Evolutionary conservation across 345 rosid genomes (phyloP), one percentile per base, ranked within the genome.

Genomic region (Draba incana): DNA sequence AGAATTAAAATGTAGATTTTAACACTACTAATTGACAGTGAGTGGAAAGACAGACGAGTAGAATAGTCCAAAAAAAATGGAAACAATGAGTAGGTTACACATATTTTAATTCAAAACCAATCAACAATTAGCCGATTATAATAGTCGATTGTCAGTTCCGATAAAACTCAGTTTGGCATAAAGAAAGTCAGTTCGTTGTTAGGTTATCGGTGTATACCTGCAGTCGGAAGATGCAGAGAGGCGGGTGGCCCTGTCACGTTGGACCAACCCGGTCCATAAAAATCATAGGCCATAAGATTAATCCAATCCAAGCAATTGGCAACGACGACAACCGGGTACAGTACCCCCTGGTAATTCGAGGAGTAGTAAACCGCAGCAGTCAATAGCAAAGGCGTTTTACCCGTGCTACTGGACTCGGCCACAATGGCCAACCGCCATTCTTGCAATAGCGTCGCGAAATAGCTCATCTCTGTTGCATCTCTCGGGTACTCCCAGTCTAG

Each of bases 211-310:
- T 12, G 14, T 1, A 11, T 57, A 72, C 78, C 68, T 74, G 68
- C 10, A 45, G 61, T 74, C 13, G 73, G 67, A 15, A 88, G 87
- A 59, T 84, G 82, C 10, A 87, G 57, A 10, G 88, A 83, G 0
- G 97, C 94, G 0, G 81, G 86, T 20, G 91, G 85, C 3, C 91
- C 95, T 0, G 88, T 83, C 0, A 60, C 77, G 0, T 3, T 41
- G 5, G 88, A 76, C 78, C 86, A 78, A 74, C 79, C 69, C 0
- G 87, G 80, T 4, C 83, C 88, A 38, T 71, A 83, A 46, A 80
- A 88, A 66, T 88, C 95, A 62, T 83, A 88, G 2, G 86, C 82
- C 85, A 86, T 86, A 4, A 66, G 78, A 23, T 84, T 83, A 58
- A 86, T 65, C 90, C 86, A 90, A 33, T 90, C 92, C 81, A 90